Conservation (phyloP, 2,329 filamentous ascomycete species). For the Exophiala sp. region DNA sequence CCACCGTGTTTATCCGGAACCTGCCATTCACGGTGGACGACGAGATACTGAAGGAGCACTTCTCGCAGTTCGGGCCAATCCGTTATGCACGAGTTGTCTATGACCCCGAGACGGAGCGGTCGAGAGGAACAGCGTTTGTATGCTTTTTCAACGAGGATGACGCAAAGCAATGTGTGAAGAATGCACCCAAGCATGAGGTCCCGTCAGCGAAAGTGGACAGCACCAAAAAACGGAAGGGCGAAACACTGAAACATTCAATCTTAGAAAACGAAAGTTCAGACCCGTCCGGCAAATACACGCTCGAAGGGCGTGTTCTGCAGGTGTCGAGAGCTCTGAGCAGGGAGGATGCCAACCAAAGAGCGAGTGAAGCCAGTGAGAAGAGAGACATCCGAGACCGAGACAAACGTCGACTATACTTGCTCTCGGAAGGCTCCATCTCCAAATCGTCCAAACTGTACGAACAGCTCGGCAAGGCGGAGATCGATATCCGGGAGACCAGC, state of each 20-base stretch:
- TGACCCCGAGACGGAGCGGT: conserved; percentile 75
- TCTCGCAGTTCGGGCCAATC: conserved; percentile 77
- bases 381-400: conserved; percentile 67
- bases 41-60: conserved; percentile 75
- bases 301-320: conserved; percentile 82
- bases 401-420: conserved; percentile 80
- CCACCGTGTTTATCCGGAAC: conserved; percentile 88
- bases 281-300: conserved; percentile 74
- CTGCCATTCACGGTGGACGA: conserved; percentile 84
- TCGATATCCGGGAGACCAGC: conserved; percentile 83
- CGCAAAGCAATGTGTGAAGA: conserved; percentile 67
- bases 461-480: conserved; percentile 68
- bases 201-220: conserved; percentile 40
- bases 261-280: conserved; percentile 82
- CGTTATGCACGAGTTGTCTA: conserved; percentile 88
- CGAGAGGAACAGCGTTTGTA: conserved; percentile 89
- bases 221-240: conserved; percentile 35
- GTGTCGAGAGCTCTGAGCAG: conserved; percentile 80
- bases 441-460: conserved; percentile 71
- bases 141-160: conserved; percentile 78
- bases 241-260: conserved; percentile 67
- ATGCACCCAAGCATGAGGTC: conserved; percentile 57
- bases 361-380: conserved; percentile 58
- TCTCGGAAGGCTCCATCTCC: conserved; percentile 78
- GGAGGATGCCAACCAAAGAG: conserved; percentile 68